Evolutionary conservation across 148 eudicot species (phyloP), one percentile per base, ranked within the genome.

Genomic region (Talinum fruticosum): DNA sequence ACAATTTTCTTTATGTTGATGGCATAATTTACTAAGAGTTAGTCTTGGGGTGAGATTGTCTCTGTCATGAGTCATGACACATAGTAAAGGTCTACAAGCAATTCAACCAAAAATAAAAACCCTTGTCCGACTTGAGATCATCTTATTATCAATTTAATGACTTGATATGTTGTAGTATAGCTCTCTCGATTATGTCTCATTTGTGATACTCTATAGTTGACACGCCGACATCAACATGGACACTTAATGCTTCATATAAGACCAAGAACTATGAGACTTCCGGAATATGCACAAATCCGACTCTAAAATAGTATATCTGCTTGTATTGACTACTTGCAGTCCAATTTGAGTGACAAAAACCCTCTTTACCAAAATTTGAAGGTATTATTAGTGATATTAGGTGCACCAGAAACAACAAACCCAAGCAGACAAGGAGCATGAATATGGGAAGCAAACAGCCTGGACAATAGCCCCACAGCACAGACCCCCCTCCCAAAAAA

Each of bases 351-450:
- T 62, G 66, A 62, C 66, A 62, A 26, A 62, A 62, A 33, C 4
- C 66, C 16, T 28, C 33, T 2, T 62, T 28, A 62, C 33, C 41
- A 36, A 19, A 37, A 21, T 8, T 36, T 21, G 8, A 10, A 69
- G 51, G 51, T 6, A 69, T 80, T n/a, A 75, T 13, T 35, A 61
- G 21, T 59, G 76, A 57, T 62, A 13, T 62, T 41, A 44, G 80
- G 74, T 29, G 69, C 69, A 30, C 45, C 29, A 38, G 38, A 61
- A 78, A 32, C 61, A 41, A n/a, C n/a, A 36, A 66, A 73, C 16
- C 54, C 3, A 23, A 73, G 76, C 53, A 79, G 76, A 64, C 71
- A 79, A 10, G 24, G 34, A 61, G 75, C 80, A 78, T 72, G 80
- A 4, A 61, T 30, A 16, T 65, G 59, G 78, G 62, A 36, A 66